phyloP scores from a whole-genome alignment of 148 eudicot species.

The Fagopyrum esculentum region DNA sequence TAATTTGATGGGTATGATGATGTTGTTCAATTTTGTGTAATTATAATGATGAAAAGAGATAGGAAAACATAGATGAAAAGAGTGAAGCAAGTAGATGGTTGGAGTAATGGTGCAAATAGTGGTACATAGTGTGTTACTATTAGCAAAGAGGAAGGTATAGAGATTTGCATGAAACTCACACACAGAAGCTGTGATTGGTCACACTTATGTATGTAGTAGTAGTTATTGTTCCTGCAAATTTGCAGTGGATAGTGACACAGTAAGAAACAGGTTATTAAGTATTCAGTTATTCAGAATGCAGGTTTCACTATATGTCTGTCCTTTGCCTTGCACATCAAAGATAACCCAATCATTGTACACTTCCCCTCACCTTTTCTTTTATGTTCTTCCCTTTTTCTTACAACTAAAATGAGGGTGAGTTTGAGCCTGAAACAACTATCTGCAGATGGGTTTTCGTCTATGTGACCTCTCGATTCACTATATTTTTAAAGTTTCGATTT shows the following conservation, averaged over 20 bases:
- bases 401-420: too few relatives aligned
- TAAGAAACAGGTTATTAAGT: not conserved
- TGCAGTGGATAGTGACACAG: not conserved
- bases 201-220: not conserved
- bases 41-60: too few relatives aligned
- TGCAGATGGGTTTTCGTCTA: too few relatives aligned
- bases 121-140: not conserved
- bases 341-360: not conserved
- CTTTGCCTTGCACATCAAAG: not conserved
- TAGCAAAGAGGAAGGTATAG: not conserved
- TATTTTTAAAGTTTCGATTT: too few relatives aligned
- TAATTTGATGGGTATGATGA: too few relatives aligned
- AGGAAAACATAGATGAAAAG: too few relatives aligned
- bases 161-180: constrained; percentile 4
- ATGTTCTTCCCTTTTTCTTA: not conserved
- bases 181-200: constrained; percentile 7
- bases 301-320: not conserved
- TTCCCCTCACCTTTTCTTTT: not conserved
- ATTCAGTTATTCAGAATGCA: not conserved
- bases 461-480: too few relatives aligned
- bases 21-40: too few relatives aligned
- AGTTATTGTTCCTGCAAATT: not conserved
- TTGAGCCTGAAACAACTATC: too few relatives aligned
- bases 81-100: not conserved
- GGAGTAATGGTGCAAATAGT: not conserved